A percentile compares a stretch with the other conserved stretches of the same genome.
Conservation (phyloP, 805 yeast species). For the Huiozyma sinensis region DNA sequence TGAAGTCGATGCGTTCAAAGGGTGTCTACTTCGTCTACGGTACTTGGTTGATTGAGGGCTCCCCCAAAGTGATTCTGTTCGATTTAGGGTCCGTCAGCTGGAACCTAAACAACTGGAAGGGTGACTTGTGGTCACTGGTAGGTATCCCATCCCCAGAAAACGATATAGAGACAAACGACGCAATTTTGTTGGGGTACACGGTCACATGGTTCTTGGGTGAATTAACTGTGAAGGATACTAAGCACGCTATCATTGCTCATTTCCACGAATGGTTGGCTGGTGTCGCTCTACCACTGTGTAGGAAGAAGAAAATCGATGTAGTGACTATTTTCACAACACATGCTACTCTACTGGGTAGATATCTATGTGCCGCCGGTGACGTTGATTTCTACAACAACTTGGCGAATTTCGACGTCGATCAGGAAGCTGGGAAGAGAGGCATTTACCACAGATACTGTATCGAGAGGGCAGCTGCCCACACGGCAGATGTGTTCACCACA, state of each 20-base stretch:
- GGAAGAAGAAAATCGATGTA: constrained; percentile 84
- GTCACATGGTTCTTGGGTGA: constrained; percentile 98
- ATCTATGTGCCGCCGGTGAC: constrained; percentile 92
- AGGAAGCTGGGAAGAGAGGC: constrained; percentile 96
- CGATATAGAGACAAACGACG: constrained; percentile 84
- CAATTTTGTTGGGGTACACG: constrained; percentile 81
- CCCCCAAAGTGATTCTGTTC: constrained; percentile 84
- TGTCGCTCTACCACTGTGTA: constrained; percentile 83
- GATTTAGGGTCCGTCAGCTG: constrained; percentile 69
- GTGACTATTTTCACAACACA: constrained; percentile 96
- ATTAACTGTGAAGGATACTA: constrained; percentile 70
- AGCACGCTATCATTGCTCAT: constrained; percentile 85
- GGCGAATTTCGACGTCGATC: constrained; percentile 84
- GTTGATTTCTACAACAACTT: constrained; percentile 92
- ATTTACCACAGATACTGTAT: constrained; percentile 94
- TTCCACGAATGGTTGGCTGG: constrained; percentile 99
- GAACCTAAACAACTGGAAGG: constrained; percentile 82
- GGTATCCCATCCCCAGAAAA: constrained; percentile 90
- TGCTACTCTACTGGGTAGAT: constrained; percentile 90
- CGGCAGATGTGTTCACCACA: constrained; percentile 94
- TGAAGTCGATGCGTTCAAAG: constrained; percentile 69
- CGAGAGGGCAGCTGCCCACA: constrained; percentile 94
- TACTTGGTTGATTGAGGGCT: constrained; percentile 97
- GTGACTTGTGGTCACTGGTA: constrained; percentile 81
- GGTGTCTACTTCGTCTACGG: constrained; percentile 84